Evolutionary conservation across 2,329 filamentous ascomycete genomes (phyloP).

Genomic region (Talaromyces islandicus): DNA sequence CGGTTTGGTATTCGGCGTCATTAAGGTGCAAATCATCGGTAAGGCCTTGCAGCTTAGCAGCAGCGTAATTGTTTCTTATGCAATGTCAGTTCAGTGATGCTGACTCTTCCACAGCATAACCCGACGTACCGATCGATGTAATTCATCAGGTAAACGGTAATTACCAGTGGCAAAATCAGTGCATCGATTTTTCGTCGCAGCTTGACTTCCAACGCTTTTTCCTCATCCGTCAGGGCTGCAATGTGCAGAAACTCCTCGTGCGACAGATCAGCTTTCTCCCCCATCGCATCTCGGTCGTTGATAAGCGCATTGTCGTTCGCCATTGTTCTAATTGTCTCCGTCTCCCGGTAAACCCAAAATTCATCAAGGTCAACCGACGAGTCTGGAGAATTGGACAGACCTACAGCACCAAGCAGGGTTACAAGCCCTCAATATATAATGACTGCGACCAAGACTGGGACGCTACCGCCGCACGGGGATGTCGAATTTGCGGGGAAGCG

Average conservation of each 20-base stretch:
- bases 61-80: constrained; percentile 42
- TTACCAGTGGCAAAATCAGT: constrained; percentile 36
- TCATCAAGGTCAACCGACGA: neutral
- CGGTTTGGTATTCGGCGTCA: constrained; percentile 34
- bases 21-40: constrained; percentile 30
- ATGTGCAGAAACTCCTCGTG: constrained; percentile 30
- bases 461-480: neutral
- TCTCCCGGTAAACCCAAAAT: neutral
- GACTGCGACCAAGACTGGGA: neutral
- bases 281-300: constrained; percentile 13
- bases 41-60: constrained; percentile 39
- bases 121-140: constrained; percentile 37
- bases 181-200: constrained; percentile 32
- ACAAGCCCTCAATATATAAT: neutral
- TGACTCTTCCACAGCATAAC: neutral
- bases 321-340: neutral
- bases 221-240: constrained; percentile 20
- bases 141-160: constrained; percentile 40
- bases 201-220: constrained; percentile 31
- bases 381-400: neutral
- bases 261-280: constrained; percentile 16
- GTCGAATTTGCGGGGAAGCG: neutral
- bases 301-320: constrained; percentile 4
- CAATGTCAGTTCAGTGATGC: neutral
- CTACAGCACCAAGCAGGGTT: neutral